phyloP scores from a whole-genome alignment of 2,329 filamentous ascomycete species.

The Colletotrichum sansevieriae region DNA sequence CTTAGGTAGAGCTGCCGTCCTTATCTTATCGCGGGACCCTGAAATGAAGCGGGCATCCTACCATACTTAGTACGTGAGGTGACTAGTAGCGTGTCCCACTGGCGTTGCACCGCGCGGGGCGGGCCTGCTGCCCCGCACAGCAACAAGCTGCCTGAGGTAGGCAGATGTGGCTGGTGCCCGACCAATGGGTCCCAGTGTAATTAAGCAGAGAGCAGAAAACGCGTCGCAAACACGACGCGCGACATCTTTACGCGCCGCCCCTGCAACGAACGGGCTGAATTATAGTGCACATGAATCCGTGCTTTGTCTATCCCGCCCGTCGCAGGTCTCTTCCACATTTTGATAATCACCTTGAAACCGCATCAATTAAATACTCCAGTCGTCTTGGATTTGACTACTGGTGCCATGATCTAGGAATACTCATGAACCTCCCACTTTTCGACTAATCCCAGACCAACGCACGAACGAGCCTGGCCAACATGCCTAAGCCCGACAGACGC shows the following conservation, averaged over 20 bases:
- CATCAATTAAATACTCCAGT: slow-evolving; percentile 7
- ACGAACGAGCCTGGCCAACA: slow-evolving; percentile 45
- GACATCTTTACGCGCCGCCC: slow-evolving; percentile 34
- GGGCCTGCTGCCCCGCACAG: not conserved
- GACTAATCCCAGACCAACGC: not conserved
- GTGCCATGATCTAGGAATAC: slow-evolving; percentile 20
- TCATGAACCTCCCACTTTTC: not conserved
- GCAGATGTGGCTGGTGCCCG: not conserved
- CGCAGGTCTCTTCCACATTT: slow-evolving; percentile 3
- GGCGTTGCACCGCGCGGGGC: slow-evolving; percentile 11
- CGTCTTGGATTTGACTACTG: not conserved
- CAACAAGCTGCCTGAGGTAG: not conserved
- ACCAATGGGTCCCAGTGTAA: slow-evolving; percentile 29
- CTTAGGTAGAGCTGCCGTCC: not conserved
- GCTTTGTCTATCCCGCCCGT: slow-evolving; percentile 19
- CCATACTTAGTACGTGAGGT: no score
- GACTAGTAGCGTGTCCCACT: not conserved
- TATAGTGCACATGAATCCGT: slow-evolving; percentile 34
- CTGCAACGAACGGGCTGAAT: slow-evolving; percentile 21
- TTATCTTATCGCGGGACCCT: slow-evolving; percentile 17
- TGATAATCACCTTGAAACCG: slow-evolving; percentile 14
- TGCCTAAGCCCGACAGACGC: slow-evolving; percentile 60
- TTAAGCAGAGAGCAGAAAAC: slow-evolving; percentile 38
- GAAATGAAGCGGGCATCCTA: no score
- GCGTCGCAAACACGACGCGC: slow-evolving; percentile 41